phyloP scores from a whole-genome alignment of 2,329 filamentous ascomycete species.

The Biscogniauxia marginata region DNA sequence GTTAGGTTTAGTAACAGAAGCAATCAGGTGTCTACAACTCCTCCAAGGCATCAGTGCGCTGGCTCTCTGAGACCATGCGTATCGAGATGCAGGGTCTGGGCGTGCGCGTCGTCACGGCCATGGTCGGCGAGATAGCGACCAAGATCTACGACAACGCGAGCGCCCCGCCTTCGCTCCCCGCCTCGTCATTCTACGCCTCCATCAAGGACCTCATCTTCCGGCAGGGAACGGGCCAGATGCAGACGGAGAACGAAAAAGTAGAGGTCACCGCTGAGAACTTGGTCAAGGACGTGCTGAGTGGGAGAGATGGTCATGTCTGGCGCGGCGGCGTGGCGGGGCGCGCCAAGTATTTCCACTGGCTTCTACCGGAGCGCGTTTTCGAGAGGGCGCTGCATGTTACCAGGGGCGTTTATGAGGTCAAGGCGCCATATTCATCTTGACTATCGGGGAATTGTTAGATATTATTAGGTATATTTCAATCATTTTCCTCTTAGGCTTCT shows the following conservation, averaged over 20 bases:
- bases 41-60: slow-evolving; percentile 3
- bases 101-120: slow-evolving; percentile 8
- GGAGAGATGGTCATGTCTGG: slow-evolving; percentile 1
- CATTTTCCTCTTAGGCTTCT: no score
- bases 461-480: no score
- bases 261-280: background rate
- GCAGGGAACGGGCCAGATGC: background rate
- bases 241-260: background rate
- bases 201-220: slow-evolving; percentile 1
- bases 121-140: slow-evolving; percentile 14
- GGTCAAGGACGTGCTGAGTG: background rate
- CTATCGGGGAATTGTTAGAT: no score
- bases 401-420: no score
- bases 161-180: background rate
- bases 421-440: no score
- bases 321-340: no score
- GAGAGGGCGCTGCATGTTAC: no score
- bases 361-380: no score
- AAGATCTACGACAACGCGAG: slow-evolving; percentile 11
- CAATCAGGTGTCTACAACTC: slow-evolving; percentile 5
- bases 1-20: no score
- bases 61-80: slow-evolving; percentile 3
- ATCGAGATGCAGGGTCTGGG: slow-evolving; percentile 4
- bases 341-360: no score
- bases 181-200: background rate